A percentile compares a stretch with the other conserved stretches of the same genome.
phyloP scores from a whole-genome alignment of 148 eudicot genomes.

The Camellia lanceoleosa region DNA sequence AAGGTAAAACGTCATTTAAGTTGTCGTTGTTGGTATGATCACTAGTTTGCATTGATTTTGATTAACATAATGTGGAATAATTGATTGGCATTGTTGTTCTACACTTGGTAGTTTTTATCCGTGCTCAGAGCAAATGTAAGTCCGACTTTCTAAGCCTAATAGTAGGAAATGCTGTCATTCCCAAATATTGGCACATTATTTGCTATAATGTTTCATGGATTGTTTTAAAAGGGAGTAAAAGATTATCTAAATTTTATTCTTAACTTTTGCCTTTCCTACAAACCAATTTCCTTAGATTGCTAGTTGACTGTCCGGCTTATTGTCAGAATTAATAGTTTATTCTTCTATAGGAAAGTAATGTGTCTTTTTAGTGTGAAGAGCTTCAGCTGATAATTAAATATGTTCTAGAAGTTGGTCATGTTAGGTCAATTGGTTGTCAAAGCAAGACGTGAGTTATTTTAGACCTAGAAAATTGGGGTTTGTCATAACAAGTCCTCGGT shows the following conservation, averaged over 20 bases:
- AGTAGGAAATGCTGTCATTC: background rate
- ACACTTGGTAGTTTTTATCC: background rate
- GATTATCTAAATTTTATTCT: background rate
- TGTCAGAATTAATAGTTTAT: background rate
- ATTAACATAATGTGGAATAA: background rate
- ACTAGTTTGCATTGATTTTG: background rate
- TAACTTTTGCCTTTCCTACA: background rate
- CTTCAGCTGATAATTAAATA: no score
- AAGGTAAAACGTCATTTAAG: conserved; percentile 37
- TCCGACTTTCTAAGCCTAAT: background rate
- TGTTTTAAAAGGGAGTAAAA: background rate
- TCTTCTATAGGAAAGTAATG: background rate
- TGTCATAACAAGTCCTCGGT: background rate
- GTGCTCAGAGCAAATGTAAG: background rate
- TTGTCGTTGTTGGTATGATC: background rate
- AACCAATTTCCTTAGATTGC: background rate
- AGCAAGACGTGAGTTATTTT: background rate
- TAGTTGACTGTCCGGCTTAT: background rate
- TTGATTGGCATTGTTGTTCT: background rate
- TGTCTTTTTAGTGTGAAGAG: background rate
- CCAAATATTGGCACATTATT: background rate
- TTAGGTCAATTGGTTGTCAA: background rate
- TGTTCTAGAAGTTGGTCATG: no score
- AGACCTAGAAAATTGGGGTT: background rate
- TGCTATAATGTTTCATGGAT: background rate